phyloP scores from a whole-genome alignment of 2,329 filamentous ascomycete species.

The Trichoderma breve region DNA sequence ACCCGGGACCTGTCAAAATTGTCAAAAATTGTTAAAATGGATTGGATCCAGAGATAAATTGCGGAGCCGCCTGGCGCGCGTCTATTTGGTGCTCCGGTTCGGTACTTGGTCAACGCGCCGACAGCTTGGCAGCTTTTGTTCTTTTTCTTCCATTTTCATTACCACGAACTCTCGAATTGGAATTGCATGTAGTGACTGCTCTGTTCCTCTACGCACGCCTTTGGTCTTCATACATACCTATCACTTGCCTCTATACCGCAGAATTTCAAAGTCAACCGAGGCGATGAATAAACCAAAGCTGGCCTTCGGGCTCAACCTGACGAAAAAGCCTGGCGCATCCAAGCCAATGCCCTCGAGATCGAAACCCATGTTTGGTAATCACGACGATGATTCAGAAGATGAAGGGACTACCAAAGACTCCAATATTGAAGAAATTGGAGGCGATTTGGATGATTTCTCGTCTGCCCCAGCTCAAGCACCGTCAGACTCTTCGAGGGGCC shows the following conservation, averaged over 20 bases:
- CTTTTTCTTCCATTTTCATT: background rate
- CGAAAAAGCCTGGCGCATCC: conserved; percentile 54
- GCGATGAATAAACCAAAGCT: conserved; percentile 49
- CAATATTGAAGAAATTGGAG: conserved; percentile 59
- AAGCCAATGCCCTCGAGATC: conserved; percentile 51
- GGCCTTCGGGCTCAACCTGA: conserved; percentile 57
- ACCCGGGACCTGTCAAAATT: background rate
- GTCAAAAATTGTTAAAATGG: background rate
- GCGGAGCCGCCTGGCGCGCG: conserved; percentile 18
- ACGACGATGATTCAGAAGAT: conserved; percentile 54
- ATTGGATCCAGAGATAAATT: background rate
- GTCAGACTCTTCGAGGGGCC: conserved; percentile 32
- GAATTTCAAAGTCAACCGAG: background rate
- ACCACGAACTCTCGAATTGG: background rate
- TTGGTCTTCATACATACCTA: background rate
- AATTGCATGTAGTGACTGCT: background rate
- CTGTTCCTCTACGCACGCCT: background rate
- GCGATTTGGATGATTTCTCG: conserved; percentile 55
- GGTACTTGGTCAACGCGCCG: conserved; percentile 14
- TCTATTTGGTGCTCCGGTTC: conserved; percentile 8
- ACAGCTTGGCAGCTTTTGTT: background rate
- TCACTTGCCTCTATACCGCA: background rate
- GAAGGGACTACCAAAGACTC: conserved; percentile 39
- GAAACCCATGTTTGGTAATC: conserved; percentile 55
- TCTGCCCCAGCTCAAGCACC: conserved; percentile 21